These are phyloP conservation scores for Puccinia hordei DNA, from an alignment of 1,284 basidiomycete genomes.

Conservation along the genomic window DNA sequence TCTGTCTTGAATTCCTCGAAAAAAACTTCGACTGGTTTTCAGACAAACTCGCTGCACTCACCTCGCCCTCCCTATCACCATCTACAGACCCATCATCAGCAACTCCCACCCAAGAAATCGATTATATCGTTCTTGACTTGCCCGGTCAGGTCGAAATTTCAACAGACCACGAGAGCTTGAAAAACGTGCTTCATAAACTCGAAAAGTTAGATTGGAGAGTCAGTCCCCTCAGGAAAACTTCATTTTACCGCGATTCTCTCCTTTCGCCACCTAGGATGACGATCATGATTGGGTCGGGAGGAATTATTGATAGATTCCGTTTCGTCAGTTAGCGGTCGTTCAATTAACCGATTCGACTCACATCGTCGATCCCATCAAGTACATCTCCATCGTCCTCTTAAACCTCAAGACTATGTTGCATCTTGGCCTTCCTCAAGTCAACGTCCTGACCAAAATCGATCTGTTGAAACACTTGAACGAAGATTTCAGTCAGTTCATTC, in stretches of 20 bases:
- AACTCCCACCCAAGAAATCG: slow-evolving; percentile 63
- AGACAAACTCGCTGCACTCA: slow-evolving; percentile 53
- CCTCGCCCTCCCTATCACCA: slow-evolving; percentile 47
- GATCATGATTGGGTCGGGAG: neutral
- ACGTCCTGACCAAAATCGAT: slow-evolving; percentile 95
- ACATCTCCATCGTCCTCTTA: slow-evolving; percentile 86
- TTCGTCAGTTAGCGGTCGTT: slow-evolving; percentile 81
- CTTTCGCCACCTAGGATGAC: neutral
- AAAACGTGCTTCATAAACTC: slow-evolving; percentile 73
- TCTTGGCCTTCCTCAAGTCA: slow-evolving; percentile 93
- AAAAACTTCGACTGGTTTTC: slow-evolving; percentile 94
- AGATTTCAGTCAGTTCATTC: slow-evolving; percentile 67
- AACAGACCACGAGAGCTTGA: slow-evolving; percentile 89
- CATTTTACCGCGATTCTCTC: no score
- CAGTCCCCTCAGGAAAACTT: slow-evolving; percentile 59
- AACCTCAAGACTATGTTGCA: slow-evolving; percentile 96
- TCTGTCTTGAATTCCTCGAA: slow-evolving; percentile 96
- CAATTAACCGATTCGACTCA: slow-evolving; percentile 96
- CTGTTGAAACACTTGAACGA: slow-evolving; percentile 76
- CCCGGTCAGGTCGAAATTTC: slow-evolving; percentile 97
- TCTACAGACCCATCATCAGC: neutral
- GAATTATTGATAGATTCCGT: neutral
- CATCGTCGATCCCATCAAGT: slow-evolving; percentile 92
- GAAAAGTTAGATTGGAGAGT: slow-evolving; percentile 78
- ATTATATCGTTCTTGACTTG: slow-evolving; percentile 91